Percentiles rank a stretch among this genome's conserved stretches.
phyloP scores from a whole-genome alignment of 345 rosid genomes.

The Populus euphratica region DNA sequence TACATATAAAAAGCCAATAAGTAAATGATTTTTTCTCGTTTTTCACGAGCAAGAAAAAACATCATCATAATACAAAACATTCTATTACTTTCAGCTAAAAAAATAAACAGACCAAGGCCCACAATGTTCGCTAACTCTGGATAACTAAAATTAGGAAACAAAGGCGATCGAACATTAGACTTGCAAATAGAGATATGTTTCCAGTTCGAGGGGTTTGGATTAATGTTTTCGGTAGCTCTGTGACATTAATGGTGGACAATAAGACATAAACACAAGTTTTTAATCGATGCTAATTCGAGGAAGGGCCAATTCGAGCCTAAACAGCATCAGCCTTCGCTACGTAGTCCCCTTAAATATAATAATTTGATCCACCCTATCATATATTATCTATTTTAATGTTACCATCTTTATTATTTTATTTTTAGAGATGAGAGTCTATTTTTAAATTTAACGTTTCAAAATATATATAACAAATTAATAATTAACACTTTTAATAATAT shows the following conservation, averaged over 20 bases:
- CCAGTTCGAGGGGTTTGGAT: conserved; percentile 2
- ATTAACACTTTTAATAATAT: too few relatives aligned
- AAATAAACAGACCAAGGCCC: background rate
- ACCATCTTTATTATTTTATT: too few relatives aligned
- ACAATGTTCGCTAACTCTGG: background rate
- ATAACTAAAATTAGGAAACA: background rate
- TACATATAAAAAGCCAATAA: too few relatives aligned
- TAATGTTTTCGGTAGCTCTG: background rate
- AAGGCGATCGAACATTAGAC: background rate
- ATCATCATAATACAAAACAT: too few relatives aligned
- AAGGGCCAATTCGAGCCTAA: background rate
- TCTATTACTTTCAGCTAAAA: too few relatives aligned
- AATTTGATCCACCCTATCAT: too few relatives aligned
- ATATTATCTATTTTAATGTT: too few relatives aligned
- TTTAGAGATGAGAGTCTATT: too few relatives aligned
- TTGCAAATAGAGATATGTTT: background rate
- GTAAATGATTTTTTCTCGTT: too few relatives aligned
- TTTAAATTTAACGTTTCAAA: too few relatives aligned
- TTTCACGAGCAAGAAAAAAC: too few relatives aligned
- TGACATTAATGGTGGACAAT: conserved; percentile 20
- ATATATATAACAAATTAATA: too few relatives aligned
- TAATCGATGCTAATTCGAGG: background rate
- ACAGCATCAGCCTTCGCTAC: background rate
- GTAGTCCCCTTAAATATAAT: background rate
- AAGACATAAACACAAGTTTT: background rate